These are phyloP conservation scores for Pyrenula massariospora DNA, from an alignment of 495 filamentous ascomycete species.

Conservation along the genomic window DNA sequence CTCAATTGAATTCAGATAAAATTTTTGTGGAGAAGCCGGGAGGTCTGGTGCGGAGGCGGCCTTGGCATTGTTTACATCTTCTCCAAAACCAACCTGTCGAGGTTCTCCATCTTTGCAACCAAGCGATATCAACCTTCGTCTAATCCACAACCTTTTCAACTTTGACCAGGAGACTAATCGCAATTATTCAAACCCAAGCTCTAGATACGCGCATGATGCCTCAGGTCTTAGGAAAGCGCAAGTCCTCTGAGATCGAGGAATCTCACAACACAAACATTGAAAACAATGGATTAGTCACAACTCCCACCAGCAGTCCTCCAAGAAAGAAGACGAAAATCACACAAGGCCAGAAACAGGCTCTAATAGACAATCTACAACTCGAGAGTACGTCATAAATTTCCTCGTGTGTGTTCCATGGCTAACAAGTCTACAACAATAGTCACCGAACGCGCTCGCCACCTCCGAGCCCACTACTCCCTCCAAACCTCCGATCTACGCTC, in stretches of 20 bases:
- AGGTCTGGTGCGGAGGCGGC: background rate
- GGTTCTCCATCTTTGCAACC: too few species aligned
- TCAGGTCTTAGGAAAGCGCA: constrained; percentile 34
- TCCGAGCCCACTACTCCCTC: constrained; percentile 80
- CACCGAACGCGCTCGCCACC: constrained; percentile 80
- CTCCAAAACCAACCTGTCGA: background rate
- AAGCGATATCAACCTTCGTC: too few species aligned
- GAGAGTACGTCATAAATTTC: constrained; percentile 48
- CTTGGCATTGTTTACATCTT: background rate
- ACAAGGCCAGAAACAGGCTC: constrained; percentile 68
- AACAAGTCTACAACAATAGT: constrained; percentile 36
- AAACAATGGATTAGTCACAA: constrained; percentile 18
- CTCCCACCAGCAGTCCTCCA: constrained; percentile 44
- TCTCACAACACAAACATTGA: constrained; percentile 16
- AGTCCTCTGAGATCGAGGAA: constrained; percentile 36
- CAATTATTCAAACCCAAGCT: too few species aligned
- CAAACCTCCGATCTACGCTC: constrained; percentile 75
- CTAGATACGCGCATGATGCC: too few species aligned
- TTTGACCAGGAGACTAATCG: too few species aligned
- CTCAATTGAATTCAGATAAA: too few species aligned
- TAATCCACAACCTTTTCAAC: too few species aligned
- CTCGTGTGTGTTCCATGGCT: background rate
- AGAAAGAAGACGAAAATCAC: constrained; percentile 58
- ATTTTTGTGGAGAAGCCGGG: background rate
- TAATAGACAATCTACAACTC: constrained; percentile 86